These are phyloP conservation scores for Sporothrix mexicana DNA, from an alignment of 2,329 filamentous ascomycete genomes.

Conservation along the genomic window DNA sequence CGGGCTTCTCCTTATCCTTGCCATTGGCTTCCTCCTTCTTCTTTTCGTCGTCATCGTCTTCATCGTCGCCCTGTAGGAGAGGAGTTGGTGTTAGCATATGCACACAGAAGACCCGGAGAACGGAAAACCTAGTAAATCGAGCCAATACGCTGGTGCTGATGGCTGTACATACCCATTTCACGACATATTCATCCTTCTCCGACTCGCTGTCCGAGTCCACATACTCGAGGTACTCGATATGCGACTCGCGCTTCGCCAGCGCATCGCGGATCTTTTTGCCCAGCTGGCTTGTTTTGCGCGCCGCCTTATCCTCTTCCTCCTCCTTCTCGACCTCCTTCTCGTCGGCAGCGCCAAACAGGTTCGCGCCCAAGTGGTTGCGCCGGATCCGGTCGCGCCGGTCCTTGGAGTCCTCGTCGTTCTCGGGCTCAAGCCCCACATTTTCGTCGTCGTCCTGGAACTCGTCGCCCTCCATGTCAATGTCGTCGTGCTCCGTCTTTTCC, in stretches of 20 bases:
- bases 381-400: constrained; percentile 74
- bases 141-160: neutral
- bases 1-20: constrained; percentile 61
- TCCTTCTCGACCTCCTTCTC: constrained; percentile 77
- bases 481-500: constrained; percentile 73
- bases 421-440: constrained; percentile 72
- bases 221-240: constrained; percentile 86
- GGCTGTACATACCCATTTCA: constrained; percentile 44
- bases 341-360: constrained; percentile 74
- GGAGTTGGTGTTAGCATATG: neutral
- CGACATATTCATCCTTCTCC: constrained; percentile 45
- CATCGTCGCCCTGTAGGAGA: constrained; percentile 50
- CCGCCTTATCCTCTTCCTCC: constrained; percentile 70
- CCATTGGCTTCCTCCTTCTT: constrained; percentile 54
- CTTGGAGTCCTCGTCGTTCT: constrained; percentile 81
- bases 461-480: constrained; percentile 69
- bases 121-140: too few species aligned
- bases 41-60: constrained; percentile 35
- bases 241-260: constrained; percentile 82
- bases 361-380: constrained; percentile 83
- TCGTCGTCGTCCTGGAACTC: constrained; percentile 92
- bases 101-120: constrained; percentile 27
- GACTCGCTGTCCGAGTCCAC: constrained; percentile 78
- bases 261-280: constrained; percentile 82
- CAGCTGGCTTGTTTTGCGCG: constrained; percentile 71